Conservation (phyloP, 2,329 filamentous ascomycete genomes). For the Aspergillus sp. region DNA sequence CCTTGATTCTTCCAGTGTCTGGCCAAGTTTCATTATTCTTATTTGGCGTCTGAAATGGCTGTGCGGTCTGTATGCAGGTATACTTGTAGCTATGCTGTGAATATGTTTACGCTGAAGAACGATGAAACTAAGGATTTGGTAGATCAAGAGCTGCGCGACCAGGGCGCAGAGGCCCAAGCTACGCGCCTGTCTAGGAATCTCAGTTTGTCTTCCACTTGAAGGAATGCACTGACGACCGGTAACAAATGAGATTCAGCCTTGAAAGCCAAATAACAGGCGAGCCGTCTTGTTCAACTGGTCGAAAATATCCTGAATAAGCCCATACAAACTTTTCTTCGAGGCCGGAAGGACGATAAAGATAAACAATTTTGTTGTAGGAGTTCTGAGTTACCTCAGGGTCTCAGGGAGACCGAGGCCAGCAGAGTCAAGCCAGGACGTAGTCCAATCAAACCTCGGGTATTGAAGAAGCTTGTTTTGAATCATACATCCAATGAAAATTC, state of each 20-base stretch:
- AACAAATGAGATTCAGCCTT: too few relatives aligned
- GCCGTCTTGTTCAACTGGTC: too few relatives aligned
- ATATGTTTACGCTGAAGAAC: neutral
- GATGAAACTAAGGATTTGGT: neutral
- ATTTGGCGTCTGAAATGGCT: slow-evolving; percentile 10
- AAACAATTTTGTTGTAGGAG: too few relatives aligned
- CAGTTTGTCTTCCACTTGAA: neutral
- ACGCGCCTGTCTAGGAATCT: neutral
- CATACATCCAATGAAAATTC: neutral
- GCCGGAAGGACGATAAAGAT: too few relatives aligned
- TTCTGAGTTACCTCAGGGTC: neutral
- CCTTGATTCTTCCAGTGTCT: neutral
- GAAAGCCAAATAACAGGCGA: too few relatives aligned
- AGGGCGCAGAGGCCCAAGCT: neutral
- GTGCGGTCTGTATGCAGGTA: slow-evolving; percentile 9
- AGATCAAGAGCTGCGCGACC: neutral
- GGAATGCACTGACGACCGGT: too few relatives aligned
- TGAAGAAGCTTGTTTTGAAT: neutral
- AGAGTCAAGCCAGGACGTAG: neutral
- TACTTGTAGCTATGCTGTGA: slow-evolving; percentile 1
- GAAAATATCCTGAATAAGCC: too few relatives aligned
- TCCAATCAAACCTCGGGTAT: neutral
- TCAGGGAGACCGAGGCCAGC: neutral
- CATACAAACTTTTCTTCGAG: too few relatives aligned
- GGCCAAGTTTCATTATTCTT: neutral